These are phyloP conservation scores for Debaryomyces castellii DNA, from an alignment of 805 yeast species.

Conservation along the genomic window DNA sequence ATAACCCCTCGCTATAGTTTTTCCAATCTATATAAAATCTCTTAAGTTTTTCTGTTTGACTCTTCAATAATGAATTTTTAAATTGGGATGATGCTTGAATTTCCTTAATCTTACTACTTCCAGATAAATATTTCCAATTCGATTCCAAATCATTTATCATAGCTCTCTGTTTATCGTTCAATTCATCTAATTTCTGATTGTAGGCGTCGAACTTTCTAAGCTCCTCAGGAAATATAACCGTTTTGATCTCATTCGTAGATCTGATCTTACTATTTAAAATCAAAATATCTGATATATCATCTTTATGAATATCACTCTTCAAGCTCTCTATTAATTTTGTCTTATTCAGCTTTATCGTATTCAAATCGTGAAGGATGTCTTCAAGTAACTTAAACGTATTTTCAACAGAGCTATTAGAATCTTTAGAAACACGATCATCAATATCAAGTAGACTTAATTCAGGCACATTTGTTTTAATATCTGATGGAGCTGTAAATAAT, in stretches of 20 bases:
- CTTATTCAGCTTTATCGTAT: slow-evolving; percentile 64
- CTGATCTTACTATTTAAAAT: slow-evolving; percentile 60
- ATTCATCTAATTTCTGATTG: slow-evolving; percentile 62
- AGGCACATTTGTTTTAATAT: slow-evolving; percentile 8
- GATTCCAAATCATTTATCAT: slow-evolving; percentile 34
- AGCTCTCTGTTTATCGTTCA: slow-evolving; percentile 63
- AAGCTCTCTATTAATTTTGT: slow-evolving; percentile 58
- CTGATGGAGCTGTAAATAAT: slow-evolving; percentile 18
- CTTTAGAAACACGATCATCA: slow-evolving; percentile 45
- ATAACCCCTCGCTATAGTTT: slow-evolving; percentile 55
- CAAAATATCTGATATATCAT: slow-evolving; percentile 79
- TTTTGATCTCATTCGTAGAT: slow-evolving; percentile 55
- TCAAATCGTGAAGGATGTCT: slow-evolving; percentile 58
- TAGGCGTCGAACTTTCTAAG: slow-evolving; percentile 73
- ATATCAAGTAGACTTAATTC: slow-evolving; percentile 64
- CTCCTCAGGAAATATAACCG: slow-evolving; percentile 62
- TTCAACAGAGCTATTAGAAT: slow-evolving; percentile 23
- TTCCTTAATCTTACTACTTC: slow-evolving; percentile 34
- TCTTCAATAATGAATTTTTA: slow-evolving; percentile 31
- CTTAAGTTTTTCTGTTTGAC: slow-evolving; percentile 36
- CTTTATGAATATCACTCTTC: slow-evolving; percentile 69
- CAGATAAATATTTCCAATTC: slow-evolving; percentile 28
- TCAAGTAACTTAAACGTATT: slow-evolving; percentile 51
- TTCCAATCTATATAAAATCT: slow-evolving; percentile 57
- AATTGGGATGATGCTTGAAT: slow-evolving; percentile 43